Evolutionary conservation across 2,329 filamentous ascomycete genomes (phyloP).

Genomic region (Cladosporium sp.): DNA sequence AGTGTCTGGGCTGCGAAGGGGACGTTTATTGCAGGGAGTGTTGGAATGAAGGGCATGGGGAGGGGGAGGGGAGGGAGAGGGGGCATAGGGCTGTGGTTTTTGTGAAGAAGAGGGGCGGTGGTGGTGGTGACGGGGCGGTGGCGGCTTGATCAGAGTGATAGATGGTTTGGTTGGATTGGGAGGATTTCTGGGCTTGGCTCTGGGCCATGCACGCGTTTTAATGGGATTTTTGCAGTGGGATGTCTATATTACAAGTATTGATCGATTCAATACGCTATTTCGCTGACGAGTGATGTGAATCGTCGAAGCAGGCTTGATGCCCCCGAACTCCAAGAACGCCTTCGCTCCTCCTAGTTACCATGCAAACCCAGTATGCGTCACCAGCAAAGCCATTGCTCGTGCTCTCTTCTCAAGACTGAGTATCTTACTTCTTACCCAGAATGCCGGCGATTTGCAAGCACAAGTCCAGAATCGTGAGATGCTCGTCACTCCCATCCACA

Average conservation of each 20-base stretch:
- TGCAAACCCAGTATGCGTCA: too few species aligned
- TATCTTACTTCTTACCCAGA: conserved; percentile 12
- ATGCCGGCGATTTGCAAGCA: conserved; percentile 61
- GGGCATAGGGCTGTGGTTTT: conserved; percentile 59
- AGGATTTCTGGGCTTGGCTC: too few species aligned
- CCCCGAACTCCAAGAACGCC: conserved; percentile 11
- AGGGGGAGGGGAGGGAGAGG: conserved; percentile 66
- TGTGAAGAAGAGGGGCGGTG: conserved; percentile 7
- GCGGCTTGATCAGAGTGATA: conserved; percentile 7
- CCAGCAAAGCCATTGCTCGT: too few species aligned
- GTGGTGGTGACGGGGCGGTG: background rate
- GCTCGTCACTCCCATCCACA: conserved; percentile 92
- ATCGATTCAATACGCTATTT: too few species aligned
- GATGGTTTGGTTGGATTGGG: too few species aligned
- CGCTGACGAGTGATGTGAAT: too few species aligned
- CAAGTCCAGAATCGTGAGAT: conserved; percentile 83
- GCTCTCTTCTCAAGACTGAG: too few species aligned
- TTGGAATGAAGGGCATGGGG: conserved; percentile 76
- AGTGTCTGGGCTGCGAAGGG: conserved; percentile 66
- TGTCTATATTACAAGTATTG: too few species aligned
- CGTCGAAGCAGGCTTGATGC: too few species aligned
- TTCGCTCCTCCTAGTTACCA: conserved; percentile 6
- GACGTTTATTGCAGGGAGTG: conserved; percentile 73
- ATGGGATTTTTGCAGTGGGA: too few species aligned
- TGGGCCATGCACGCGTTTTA: too few species aligned